phyloP scores from a whole-genome alignment of 768 basidiomycete genomes.

The Sporobolomyces pararoseus region DNA sequence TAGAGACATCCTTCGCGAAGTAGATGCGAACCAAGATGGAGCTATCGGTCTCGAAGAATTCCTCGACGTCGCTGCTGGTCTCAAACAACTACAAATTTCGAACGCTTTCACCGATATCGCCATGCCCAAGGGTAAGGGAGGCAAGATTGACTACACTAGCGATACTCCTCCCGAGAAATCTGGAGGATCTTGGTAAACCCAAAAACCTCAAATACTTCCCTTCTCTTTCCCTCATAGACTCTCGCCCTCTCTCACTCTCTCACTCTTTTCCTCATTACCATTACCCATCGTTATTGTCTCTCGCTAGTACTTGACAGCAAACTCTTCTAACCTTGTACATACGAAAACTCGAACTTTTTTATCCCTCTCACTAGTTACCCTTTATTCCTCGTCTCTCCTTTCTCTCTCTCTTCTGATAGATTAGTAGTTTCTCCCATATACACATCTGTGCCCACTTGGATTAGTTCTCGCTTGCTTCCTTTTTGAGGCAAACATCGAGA shows the following conservation, averaged over 20 bases:
- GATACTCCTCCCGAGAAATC: slow-evolving; percentile 20
- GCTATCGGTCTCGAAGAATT: slow-evolving; percentile 73
- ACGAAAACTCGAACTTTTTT: neutral
- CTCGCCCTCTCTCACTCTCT: too few species aligned
- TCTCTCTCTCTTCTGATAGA: neutral
- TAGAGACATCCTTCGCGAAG: slow-evolving; percentile 49
- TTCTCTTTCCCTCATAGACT: neutral
- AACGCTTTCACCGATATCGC: slow-evolving; percentile 34
- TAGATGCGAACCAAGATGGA: slow-evolving; percentile 51
- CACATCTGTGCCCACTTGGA: slow-evolving; percentile 8
- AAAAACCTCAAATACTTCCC: neutral
- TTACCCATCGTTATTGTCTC: too few species aligned
- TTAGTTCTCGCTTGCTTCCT: neutral
- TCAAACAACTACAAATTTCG: slow-evolving; percentile 48
- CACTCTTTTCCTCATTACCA: too few species aligned
- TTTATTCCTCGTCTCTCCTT: neutral
- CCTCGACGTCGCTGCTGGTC: slow-evolving; percentile 50
- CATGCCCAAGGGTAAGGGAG: slow-evolving; percentile 24
- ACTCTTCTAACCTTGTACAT: too few species aligned
- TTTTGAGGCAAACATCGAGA: too few species aligned
- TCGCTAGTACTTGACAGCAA: too few species aligned
- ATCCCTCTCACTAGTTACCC: neutral
- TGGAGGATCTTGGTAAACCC: slow-evolving; percentile 9
- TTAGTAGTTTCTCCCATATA: neutral
- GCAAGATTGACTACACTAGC: slow-evolving; percentile 29